Evolutionary conservation across 2,329 filamentous ascomycete species (phyloP).

Genomic region (Diplodia mutila): DNA sequence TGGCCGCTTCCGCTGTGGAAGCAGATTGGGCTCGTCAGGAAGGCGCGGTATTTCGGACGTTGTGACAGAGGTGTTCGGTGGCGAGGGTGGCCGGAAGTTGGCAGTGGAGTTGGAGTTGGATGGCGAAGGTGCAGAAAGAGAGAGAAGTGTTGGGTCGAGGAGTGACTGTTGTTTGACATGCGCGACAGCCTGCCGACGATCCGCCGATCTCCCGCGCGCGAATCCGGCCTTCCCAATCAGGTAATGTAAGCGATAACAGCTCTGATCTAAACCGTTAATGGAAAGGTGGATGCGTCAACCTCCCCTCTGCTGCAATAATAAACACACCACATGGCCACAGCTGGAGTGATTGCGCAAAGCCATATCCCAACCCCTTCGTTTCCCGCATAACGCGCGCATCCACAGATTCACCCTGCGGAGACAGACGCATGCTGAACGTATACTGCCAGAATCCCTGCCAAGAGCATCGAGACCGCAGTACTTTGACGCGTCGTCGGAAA

Average conservation of each 20-base stretch:
- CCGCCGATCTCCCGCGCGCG: conserved; percentile 13
- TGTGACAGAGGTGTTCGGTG: too few species aligned
- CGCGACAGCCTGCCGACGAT: not conserved
- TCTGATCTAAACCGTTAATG: not conserved
- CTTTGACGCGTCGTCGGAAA: too few species aligned
- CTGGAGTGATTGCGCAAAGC: not conserved
- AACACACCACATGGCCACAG: not conserved
- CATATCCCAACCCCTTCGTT: too few species aligned
- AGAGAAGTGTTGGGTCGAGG: not conserved
- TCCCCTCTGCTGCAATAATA: not conserved
- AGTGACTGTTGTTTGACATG: not conserved
- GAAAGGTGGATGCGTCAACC: not conserved
- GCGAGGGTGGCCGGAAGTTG: too few species aligned
- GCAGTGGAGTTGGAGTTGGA: too few species aligned
- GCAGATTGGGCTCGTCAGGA: too few species aligned
- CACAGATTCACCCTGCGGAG: not conserved
- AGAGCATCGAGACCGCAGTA: not conserved
- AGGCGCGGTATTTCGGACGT: too few species aligned
- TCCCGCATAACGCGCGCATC: not conserved
- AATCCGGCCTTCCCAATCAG: not conserved
- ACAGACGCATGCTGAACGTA: not conserved
- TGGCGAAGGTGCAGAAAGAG: too few species aligned
- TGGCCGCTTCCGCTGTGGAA: too few species aligned
- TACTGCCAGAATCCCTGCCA: not conserved
- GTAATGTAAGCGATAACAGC: not conserved